A percentile compares a stretch with the other conserved stretches of the same genome.
These are phyloP conservation scores for Fusarium protoensiforme DNA, from an alignment of 2,329 filamentous ascomycete species.

Conservation along the genomic window DNA sequence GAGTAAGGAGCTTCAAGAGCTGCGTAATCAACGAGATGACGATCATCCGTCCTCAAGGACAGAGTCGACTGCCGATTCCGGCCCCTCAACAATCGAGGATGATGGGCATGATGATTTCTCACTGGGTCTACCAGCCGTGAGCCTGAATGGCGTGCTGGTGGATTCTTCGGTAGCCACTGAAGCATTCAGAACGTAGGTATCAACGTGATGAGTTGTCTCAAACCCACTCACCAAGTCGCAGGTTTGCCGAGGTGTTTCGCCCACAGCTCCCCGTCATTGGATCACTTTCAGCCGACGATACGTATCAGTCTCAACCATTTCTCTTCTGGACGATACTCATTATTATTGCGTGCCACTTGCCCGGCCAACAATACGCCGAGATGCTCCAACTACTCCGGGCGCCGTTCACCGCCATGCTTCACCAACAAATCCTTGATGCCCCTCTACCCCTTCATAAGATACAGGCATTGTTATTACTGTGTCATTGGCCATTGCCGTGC, in stretches of 20 bases:
- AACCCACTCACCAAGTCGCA: background rate
- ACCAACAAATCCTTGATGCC: conserved; percentile 9
- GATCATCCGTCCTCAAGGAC: background rate
- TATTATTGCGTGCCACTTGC: conserved; percentile 13
- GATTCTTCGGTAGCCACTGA: conserved; percentile 11
- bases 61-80: conserved; percentile 1
- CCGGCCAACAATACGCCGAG: background rate
- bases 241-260: conserved; percentile 30
- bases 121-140: background rate
- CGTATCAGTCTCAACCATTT: conserved; percentile 13
- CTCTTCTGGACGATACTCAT: conserved; percentile 36
- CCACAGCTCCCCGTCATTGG: conserved; percentile 26
- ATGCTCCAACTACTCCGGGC: background rate
- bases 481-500: conserved; percentile 27
- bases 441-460: conserved; percentile 32
- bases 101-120: conserved; percentile 20
- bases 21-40: conserved; percentile 19
- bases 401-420: conserved; percentile 15
- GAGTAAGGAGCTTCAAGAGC: conserved; percentile 35
- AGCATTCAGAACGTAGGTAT: conserved; percentile 19
- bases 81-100: background rate
- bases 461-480: conserved; percentile 23
- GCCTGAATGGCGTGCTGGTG: conserved; percentile 2
- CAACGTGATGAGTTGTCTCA: rapidly evolving
- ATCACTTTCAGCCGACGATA: background rate